These are phyloP conservation scores for Solanum pinnatisectum DNA, from an alignment of 257 asterid genomes.

Conservation along the genomic window DNA sequence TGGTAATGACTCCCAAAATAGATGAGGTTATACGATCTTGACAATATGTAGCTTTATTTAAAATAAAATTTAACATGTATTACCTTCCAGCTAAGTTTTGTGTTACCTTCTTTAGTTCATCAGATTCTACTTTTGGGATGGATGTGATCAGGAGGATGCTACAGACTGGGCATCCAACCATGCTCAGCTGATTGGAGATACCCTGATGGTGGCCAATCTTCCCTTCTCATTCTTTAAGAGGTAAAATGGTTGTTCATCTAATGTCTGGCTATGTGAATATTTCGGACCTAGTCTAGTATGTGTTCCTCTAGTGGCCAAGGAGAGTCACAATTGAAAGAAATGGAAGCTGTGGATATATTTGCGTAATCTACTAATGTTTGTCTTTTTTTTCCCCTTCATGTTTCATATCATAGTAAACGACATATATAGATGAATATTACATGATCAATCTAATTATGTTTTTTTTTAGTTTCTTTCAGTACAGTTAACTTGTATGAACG, in stretches of 20 bases:
- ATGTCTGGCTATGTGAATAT: not conserved
- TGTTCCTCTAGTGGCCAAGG: not conserved
- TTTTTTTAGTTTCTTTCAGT: not conserved
- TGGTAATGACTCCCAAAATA: not conserved
- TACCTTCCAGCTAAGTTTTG: conserved; percentile 29
- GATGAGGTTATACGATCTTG: not conserved
- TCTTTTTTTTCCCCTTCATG: no score
- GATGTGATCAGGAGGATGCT: conserved; percentile 98
- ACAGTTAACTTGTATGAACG: not conserved
- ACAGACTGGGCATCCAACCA: conserved; percentile 91
- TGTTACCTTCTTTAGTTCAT: conserved; percentile 73
- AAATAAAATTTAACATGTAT: not conserved
- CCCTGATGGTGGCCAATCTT: not conserved
- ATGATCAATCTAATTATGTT: not conserved
- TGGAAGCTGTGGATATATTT: not conserved
- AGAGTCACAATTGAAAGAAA: not conserved
- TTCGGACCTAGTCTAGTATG: not conserved
- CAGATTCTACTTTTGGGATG: conserved; percentile 98
- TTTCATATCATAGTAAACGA: not conserved
- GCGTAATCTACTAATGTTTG: not conserved
- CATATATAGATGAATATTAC: not conserved
- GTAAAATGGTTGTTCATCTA: not conserved
- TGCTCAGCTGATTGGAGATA: conserved; percentile 68
- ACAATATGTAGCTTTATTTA: not conserved
- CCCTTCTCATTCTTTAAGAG: not conserved